Evolutionary conservation across 2,329 filamentous ascomycete genomes (phyloP).

Genomic region (Sporothrix phasma): DNA sequence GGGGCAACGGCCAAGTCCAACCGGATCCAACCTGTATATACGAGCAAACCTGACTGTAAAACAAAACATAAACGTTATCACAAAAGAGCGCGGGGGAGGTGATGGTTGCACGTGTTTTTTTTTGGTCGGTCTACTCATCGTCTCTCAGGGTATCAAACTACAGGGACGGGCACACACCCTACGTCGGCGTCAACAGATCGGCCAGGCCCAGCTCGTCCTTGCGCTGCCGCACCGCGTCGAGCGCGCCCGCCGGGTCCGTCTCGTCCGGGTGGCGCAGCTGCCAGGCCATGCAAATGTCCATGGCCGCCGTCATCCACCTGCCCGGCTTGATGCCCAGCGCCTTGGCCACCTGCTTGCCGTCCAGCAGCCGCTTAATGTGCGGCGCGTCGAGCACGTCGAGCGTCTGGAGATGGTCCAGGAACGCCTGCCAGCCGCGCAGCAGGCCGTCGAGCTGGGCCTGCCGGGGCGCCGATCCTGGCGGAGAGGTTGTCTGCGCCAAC

Average conservation of each 20-base stretch:
- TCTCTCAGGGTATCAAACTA: background rate
- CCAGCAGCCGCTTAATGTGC: constrained; percentile 53
- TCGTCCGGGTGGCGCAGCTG: constrained; percentile 69
- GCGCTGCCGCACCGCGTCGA: constrained; percentile 48
- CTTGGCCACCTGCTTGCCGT: constrained; percentile 63
- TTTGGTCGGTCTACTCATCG: background rate
- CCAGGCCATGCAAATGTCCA: constrained; percentile 77
- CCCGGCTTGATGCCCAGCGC: constrained; percentile 62
- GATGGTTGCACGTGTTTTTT: background rate
- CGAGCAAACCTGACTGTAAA: no score
- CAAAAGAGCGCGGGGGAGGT: no score
- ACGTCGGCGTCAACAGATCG: constrained; percentile 6
- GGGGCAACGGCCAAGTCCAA: no score
- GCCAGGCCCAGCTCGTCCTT: constrained; percentile 43
- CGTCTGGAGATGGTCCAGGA: constrained; percentile 44
- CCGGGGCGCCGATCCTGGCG: background rate
- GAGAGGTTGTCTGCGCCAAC: constrained; percentile 11
- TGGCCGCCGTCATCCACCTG: constrained; percentile 71
- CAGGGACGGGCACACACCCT: background rate
- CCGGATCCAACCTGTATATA: no score
- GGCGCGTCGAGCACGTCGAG: constrained; percentile 49
- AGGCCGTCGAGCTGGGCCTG: constrained; percentile 36
- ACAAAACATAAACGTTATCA: no score
- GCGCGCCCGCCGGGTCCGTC: constrained; percentile 46
- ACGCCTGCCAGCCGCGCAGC: constrained; percentile 41